These are phyloP conservation scores for Cladophialophora exuberans DNA, from an alignment of 2,329 filamentous ascomycete genomes.

Conservation along the genomic window DNA sequence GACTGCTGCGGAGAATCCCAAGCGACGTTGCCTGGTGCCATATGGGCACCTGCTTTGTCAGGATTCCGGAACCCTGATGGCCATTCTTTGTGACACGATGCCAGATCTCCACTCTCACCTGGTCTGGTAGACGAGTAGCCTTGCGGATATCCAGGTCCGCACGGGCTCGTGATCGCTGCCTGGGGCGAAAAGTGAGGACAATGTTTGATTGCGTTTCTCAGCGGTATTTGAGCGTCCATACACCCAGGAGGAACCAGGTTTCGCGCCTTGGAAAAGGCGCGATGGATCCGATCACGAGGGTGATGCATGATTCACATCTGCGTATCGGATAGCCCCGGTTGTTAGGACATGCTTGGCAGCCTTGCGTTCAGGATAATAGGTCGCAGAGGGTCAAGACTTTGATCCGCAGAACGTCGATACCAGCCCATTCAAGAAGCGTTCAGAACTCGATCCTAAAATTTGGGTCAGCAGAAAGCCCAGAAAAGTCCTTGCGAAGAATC, in stretches of 20 bases:
- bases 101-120: constrained; percentile 1
- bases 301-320: too few species aligned
- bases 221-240: background rate
- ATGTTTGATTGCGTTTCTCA: constrained; percentile 5
- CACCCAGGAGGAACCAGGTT: background rate
- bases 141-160: background rate
- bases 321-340: too few species aligned
- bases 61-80: constrained; percentile 6
- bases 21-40: constrained; percentile 9
- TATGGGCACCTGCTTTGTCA: background rate
- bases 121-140: background rate
- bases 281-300: too few species aligned
- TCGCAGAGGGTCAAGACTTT: background rate
- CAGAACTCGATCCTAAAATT: constrained; percentile 33
- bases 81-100: background rate
- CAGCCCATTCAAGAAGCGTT: constrained; percentile 26
- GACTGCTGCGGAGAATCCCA: background rate
- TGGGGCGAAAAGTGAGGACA: constrained; percentile 13
- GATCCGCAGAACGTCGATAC: too few species aligned
- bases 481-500: background rate
- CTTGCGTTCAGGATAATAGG: background rate
- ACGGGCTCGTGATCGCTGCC: constrained; percentile 2
- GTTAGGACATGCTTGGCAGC: background rate
- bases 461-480: constrained; percentile 10
- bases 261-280: too few species aligned